A percentile compares a stretch with the other conserved stretches of the same genome.
Evolutionary conservation across 2,329 filamentous ascomycete genomes (phyloP).

Genomic region (Parascedosporium putredinis): DNA sequence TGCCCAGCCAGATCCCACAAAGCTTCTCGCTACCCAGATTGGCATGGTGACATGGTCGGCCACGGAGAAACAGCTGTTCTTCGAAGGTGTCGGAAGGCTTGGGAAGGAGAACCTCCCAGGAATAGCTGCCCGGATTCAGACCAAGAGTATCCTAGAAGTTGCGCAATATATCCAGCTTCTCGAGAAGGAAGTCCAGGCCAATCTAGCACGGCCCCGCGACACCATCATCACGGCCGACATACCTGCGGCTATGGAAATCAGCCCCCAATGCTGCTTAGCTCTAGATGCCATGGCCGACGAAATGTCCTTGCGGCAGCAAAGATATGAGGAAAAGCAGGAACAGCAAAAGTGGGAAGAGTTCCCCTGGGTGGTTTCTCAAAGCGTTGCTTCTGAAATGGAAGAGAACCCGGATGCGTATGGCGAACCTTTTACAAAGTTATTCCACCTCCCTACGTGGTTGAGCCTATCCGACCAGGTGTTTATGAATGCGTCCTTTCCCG

Average conservation of each 20-base stretch:
- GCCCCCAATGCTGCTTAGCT: slow-evolving; percentile 49
- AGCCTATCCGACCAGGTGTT: slow-evolving; percentile 56
- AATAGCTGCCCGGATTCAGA: slow-evolving; percentile 53
- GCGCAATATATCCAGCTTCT: slow-evolving; percentile 58
- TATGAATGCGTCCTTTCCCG: slow-evolving; percentile 57
- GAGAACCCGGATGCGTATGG: slow-evolving; percentile 15
- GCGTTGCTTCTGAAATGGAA: slow-evolving; percentile 22
- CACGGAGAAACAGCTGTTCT: slow-evolving; percentile 62
- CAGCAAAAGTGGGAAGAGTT: slow-evolving; percentile 46
- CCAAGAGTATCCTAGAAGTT: slow-evolving; percentile 68
- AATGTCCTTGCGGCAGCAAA: slow-evolving; percentile 54
- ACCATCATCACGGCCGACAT: slow-evolving; percentile 39
- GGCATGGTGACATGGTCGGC: slow-evolving; percentile 62
- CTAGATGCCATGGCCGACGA: slow-evolving; percentile 61
- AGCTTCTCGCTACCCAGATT: slow-evolving; percentile 39
- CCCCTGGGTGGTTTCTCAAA: slow-evolving; percentile 51
- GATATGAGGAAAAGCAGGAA: slow-evolving; percentile 50
- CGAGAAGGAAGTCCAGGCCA: slow-evolving; percentile 26
- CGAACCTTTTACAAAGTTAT: slow-evolving; percentile 42
- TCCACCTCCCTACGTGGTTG: slow-evolving; percentile 52
- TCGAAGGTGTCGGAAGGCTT: slow-evolving; percentile 50
- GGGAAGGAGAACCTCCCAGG: slow-evolving; percentile 51
- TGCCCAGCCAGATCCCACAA: not conserved
- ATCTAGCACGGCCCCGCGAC: slow-evolving; percentile 28
- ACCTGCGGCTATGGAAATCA: slow-evolving; percentile 64